A percentile compares a stretch with the other conserved stretches of the same genome.
Conservation (phyloP, 2,329 filamentous ascomycete species). For the Malbranchea zuffiana region DNA sequence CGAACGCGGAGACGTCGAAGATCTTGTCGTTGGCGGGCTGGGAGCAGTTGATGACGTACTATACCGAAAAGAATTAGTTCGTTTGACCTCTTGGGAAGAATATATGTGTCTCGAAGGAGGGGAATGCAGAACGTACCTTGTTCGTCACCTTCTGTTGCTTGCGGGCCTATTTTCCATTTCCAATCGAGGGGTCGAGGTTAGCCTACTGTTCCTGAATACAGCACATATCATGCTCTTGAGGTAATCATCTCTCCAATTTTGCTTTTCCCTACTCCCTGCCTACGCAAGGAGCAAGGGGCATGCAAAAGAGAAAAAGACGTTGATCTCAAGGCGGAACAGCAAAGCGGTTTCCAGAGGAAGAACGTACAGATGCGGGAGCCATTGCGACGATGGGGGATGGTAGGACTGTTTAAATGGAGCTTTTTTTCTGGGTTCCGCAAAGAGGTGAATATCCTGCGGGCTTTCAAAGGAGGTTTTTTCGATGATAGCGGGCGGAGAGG, state of each 20-base stretch:
- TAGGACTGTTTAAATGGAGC: slow-evolving; percentile 15
- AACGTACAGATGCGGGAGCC: slow-evolving; percentile 81
- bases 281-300: slow-evolving; percentile 17
- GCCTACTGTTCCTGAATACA: slow-evolving; percentile 70
- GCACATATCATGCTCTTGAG: slow-evolving; percentile 19
- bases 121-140: slow-evolving; percentile 29
- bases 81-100: slow-evolving; percentile 14
- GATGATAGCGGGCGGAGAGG: too few relatives aligned
- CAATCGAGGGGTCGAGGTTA: slow-evolving; percentile 53
- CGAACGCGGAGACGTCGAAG: slow-evolving; percentile 96
- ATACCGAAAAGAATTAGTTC: slow-evolving; percentile 12
- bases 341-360: slow-evolving; percentile 60
- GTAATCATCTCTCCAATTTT: slow-evolving; percentile 12
- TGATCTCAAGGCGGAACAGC: slow-evolving; percentile 71
- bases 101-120: not conserved
- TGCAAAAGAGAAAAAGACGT: too few relatives aligned
- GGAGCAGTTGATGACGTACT: slow-evolving; percentile 99
- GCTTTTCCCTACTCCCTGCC: slow-evolving; percentile 9
- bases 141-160: slow-evolving; percentile 41
- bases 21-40: slow-evolving; percentile 99
- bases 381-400: slow-evolving; percentile 47
- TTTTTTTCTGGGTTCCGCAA: slow-evolving; percentile 53
- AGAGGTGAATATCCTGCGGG: slow-evolving; percentile 83
- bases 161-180: slow-evolving; percentile 32
- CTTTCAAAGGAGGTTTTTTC: not conserved